Evolutionary conservation across 2,329 filamentous ascomycete species (phyloP), one percentile per base, ranked within the genome.

Genomic region (Chalaropsis ovoidea): DNA sequence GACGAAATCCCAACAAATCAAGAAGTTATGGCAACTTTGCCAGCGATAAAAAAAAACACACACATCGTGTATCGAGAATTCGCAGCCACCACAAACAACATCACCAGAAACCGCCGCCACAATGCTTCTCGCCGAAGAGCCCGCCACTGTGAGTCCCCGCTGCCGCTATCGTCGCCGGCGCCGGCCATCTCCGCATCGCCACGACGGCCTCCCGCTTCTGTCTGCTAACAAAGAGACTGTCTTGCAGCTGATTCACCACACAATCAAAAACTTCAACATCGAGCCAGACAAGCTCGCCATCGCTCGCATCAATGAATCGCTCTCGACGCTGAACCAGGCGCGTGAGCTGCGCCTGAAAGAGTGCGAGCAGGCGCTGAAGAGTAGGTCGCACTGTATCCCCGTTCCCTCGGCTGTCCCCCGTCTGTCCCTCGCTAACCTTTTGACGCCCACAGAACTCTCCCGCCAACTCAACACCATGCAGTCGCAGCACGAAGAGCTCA

Each of bases 61-160:
- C 3, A 6, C 31, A 31, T 2, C 31, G 6, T 2, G 3, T 3
- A 31, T 31, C 31, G 6, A 31, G 31, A 22, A 22, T 49, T 22
- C 19, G 22, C 19, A 19, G 22, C 24, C 47, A 52, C 15, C 47
- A 15, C 47, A 22, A 15, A 52, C 47, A 11, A 17, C 19, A 52
- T 22, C 4, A 39, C 4, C 15, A 35, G 13, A 17, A 15, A 13
- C 54, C 31, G 1, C 27, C 17, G 11, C 68, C 78, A 90, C 77
- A 69, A 96, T 97, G 88, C 82, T 96, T 74, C 89, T 97, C 77
- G 90, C 95, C 77, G 92, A 96, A 78, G 89, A 94, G 75, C 93
- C 92, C 70, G 89, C 89, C 56, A 87, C 86, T 56, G 90, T 95
- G 84, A 68, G 83, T 61, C 17, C n/a, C 3, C 4, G 10, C 35